Percentiles rank a stretch among this genome's conserved stretches.
phyloP scores from a whole-genome alignment of 2,329 filamentous ascomycete species.

The Coleophoma cylindrospora region DNA sequence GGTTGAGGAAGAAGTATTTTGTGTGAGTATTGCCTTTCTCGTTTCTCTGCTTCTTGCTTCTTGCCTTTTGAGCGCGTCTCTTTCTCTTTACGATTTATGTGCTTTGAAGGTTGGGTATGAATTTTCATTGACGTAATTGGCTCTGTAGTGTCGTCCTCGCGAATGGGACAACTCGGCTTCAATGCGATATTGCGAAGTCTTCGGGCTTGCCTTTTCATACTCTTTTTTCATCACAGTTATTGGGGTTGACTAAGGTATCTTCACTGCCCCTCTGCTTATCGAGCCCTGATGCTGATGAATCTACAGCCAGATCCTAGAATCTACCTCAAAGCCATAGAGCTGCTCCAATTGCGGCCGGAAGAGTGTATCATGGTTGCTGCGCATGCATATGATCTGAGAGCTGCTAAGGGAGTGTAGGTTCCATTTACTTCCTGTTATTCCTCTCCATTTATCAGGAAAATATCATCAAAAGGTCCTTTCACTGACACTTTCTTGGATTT shows the following conservation, averaged over 20 bases:
- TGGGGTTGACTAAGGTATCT: constrained; percentile 37
- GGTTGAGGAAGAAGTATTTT: too few species aligned
- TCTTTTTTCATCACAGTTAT: constrained; percentile 46
- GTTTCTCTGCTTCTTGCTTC: too few species aligned
- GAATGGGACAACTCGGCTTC: constrained; percentile 49
- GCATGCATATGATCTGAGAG: constrained; percentile 48
- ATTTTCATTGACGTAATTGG: too few species aligned
- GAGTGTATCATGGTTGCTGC: constrained; percentile 47
- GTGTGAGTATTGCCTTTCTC: too few species aligned
- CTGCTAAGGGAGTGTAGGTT: constrained; percentile 31
- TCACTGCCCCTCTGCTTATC: too few species aligned
- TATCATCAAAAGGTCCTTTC: too few species aligned
- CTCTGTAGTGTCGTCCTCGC: constrained; percentile 41
- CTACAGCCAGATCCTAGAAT: constrained; percentile 34
- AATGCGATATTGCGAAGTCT: constrained; percentile 44
- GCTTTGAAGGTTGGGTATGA: too few species aligned
- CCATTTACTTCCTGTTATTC: too few species aligned
- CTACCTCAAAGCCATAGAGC: constrained; percentile 38
- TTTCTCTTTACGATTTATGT: too few species aligned
- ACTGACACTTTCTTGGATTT: background rate
- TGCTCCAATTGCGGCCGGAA: constrained; percentile 38
- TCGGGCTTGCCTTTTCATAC: constrained; percentile 43
- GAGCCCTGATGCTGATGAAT: too few species aligned
- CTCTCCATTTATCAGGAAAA: background rate
- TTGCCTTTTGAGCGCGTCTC: too few species aligned